Conservation (phyloP, 2,329 filamentous ascomycete species). For the Metarhizium brunneum region DNA sequence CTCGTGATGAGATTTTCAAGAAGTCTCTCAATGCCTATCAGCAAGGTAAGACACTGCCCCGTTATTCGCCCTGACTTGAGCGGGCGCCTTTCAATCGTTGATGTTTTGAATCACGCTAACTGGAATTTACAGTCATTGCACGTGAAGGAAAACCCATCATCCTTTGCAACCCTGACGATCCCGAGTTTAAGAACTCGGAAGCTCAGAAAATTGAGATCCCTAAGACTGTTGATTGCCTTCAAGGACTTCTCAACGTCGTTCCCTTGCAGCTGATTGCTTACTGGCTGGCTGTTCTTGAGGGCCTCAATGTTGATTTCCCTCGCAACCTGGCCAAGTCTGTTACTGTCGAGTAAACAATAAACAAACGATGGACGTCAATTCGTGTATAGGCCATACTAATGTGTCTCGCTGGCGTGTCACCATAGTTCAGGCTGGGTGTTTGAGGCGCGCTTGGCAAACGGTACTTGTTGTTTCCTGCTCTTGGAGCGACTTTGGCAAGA, state of each 20-base stretch:
- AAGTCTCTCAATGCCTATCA: conserved; percentile 99
- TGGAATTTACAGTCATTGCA: conserved; percentile 62
- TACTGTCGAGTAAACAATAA: conserved; percentile 76
- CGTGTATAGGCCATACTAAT: not conserved
- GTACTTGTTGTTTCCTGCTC: conserved; percentile 1
- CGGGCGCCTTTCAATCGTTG: not conserved
- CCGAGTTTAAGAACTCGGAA: conserved; percentile 79
- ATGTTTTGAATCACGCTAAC: conserved; percentile 10
- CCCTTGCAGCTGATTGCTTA: conserved; percentile 97
- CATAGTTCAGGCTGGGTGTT: conserved; percentile 2
- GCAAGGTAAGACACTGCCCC: conserved; percentile 54
- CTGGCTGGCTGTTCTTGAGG: conserved; percentile 95
- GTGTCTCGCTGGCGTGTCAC: conserved; percentile 7
- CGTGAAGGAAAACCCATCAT: conserved; percentile 94
- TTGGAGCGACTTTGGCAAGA: not conserved
- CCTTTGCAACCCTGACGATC: conserved; percentile 87
- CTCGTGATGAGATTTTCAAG: conserved; percentile 88
- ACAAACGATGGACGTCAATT: not conserved
- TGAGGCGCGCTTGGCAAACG: not conserved
- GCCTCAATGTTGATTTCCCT: conserved; percentile 96
- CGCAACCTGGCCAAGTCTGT: conserved; percentile 98
- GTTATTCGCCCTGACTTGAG: not conserved
- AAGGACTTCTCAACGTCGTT: conserved; percentile 96
- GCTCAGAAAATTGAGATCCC: conserved; percentile 98
- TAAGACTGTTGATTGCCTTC: conserved; percentile 86